A percentile compares a stretch with the other conserved stretches of the same genome.
Evolutionary conservation across 2,329 filamentous ascomycete genomes (phyloP).

Genomic region (Endoconidiophora laricicola): DNA sequence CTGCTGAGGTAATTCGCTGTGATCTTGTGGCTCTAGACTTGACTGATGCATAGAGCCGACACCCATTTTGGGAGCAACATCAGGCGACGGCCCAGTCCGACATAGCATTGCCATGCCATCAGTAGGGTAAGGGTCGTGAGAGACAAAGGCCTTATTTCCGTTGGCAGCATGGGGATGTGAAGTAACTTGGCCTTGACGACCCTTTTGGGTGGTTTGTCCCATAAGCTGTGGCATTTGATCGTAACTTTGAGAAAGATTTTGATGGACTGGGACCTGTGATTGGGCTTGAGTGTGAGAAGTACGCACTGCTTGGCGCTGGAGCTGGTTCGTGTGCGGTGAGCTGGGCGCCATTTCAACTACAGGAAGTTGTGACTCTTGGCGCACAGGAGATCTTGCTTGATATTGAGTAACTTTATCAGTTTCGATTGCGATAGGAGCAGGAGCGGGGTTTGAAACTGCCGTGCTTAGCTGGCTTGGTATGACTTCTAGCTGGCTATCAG

Average conservation of each 20-base stretch:
- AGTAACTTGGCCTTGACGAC: slow-evolving; percentile 14
- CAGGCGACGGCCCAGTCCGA: slow-evolving; percentile 46
- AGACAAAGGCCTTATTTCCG: slow-evolving; percentile 28
- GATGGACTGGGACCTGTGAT: not conserved
- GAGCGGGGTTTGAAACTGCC: not conserved
- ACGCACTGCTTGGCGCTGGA: not conserved
- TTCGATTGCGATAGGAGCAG: not conserved
- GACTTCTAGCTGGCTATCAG: slow-evolving; percentile 4
- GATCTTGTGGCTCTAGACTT: slow-evolving; percentile 59
- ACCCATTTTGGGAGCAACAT: slow-evolving; percentile 31
- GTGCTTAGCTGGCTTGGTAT: not conserved
- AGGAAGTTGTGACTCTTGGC: not conserved
- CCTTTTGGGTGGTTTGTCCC: too few species aligned
- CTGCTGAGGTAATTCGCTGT: slow-evolving; percentile 79
- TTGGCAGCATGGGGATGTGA: too few species aligned
- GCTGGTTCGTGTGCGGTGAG: not conserved
- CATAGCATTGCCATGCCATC: slow-evolving; percentile 98
- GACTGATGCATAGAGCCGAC: slow-evolving; percentile 51
- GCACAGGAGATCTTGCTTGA: not conserved
- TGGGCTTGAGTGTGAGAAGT: not conserved
- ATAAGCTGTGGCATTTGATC: not conserved
- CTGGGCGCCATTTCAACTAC: not conserved
- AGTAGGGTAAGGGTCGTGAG: slow-evolving; percentile 83
- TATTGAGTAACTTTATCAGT: not conserved
- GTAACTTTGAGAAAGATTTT: not conserved